phyloP scores from a whole-genome alignment of 345 rosid genomes.

The Euphorbia tirucalli region DNA sequence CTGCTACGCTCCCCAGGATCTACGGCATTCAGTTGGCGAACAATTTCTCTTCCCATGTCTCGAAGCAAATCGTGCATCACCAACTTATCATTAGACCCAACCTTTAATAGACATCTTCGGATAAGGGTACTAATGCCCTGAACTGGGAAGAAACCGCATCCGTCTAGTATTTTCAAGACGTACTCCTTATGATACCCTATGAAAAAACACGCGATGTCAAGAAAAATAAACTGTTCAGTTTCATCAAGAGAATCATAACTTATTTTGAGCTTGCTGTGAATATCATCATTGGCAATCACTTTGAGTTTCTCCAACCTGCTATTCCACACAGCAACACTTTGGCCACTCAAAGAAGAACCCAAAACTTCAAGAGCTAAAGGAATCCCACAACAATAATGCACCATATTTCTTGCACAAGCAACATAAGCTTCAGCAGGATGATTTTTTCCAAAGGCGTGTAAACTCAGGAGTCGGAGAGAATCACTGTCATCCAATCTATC shows the following conservation, averaged over 20 bases:
- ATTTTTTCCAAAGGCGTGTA: conserved; percentile 1
- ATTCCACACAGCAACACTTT: conserved; percentile 13
- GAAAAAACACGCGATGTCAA: conserved; percentile 33
- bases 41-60: conserved; percentile 31
- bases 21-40: not conserved
- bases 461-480: conserved; percentile 17
- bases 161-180: conserved; percentile 18
- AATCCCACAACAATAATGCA: not conserved
- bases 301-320: conserved; percentile 17
- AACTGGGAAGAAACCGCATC: conserved; percentile 11
- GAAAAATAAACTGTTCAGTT: conserved; percentile 18
- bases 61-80: conserved; percentile 23
- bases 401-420: not conserved
- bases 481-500: conserved; percentile 1
- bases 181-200: conserved; percentile 6
- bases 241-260: conserved; percentile 25
- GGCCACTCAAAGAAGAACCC: conserved; percentile 14
- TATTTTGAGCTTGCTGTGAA: conserved; percentile 14
- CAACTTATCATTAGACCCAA: conserved; percentile 1
- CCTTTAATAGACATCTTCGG: conserved; percentile 8
- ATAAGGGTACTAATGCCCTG: conserved; percentile 12
- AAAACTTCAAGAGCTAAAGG: conserved; percentile 18
- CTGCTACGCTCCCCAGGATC: conserved; percentile 26
- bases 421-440: not conserved
- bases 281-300: conserved; percentile 10